Base-by-base conservation (phyloP, 116 monocot genomes). In the Cymodocea nodosa region DNA sequence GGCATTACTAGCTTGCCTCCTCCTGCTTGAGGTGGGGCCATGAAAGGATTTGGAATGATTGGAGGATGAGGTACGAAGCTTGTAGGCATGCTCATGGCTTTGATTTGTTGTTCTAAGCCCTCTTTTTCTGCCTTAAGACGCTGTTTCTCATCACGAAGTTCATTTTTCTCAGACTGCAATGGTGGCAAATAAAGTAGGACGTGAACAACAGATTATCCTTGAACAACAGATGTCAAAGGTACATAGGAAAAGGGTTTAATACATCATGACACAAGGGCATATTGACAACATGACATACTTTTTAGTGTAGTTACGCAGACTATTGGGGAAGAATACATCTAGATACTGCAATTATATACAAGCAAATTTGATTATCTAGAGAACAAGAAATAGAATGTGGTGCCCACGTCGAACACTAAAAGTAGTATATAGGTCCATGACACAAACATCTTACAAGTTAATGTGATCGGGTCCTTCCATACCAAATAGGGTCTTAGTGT, bases 71-170 rank as follows among this genome's bases (percentile, higher is more conserved):
- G 75, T 37, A 87, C 15, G 56, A 70, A 80, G 71, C 76, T 84
- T 35, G 82, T 76, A 25, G 76, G 74, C 30, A 78, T 73, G 44
- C 52, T 86, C 62, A 94, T 53, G 66, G 87, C 55, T 74, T 89
- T 94, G 17, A 94, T 54, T 68, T 94, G 94, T 69, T 87, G 94
- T 82, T 94, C 94, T 59, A 94, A 58, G 18, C 65, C 86, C 68
- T 94, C 94, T 64, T 94, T 94, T 66, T 89, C 94, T 20, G 74
- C 72, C 82, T 89, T 89, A 48, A 94, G 75, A 66, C 87, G 72
- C 68, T 89, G 94, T 67, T 94, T 94, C 79, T 94, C 94, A 48
- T 94, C 90, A 23, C 94, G 86, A 36, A 94, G 87, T 70, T 94
- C 90, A 64, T 76, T 89, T 76, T 94, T 94, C 75, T 94, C 89